Evolutionary conservation across 345 rosid species (phyloP).

Genomic region (Eucalyptus curtisii): DNA sequence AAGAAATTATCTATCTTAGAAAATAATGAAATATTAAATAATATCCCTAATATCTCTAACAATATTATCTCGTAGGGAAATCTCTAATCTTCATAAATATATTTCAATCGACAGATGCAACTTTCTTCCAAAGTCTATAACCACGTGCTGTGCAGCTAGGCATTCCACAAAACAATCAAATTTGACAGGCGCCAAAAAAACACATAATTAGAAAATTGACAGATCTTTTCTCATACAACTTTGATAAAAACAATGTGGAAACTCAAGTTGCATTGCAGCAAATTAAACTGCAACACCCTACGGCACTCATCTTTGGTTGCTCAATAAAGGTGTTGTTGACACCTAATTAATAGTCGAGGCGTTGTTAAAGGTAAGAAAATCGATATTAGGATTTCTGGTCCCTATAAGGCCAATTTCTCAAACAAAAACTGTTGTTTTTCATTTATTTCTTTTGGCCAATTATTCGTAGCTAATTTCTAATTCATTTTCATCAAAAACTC

Average conservation of each 20-base stretch:
- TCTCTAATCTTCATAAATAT: not conserved
- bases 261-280: not conserved
- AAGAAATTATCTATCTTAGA: not conserved
- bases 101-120: not conserved
- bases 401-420: no score
- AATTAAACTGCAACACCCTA: not conserved
- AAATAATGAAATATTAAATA: no score
- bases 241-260: not conserved
- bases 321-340: not conserved
- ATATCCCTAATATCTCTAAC: not conserved
- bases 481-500: no score
- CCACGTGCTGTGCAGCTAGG: not conserved
- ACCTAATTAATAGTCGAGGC: no score
- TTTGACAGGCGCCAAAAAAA: accelerated
- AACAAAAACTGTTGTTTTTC: no score
- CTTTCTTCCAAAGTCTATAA: not conserved
- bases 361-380: no score
- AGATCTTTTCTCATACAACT: no score
- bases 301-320: not conserved
- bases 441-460: no score
- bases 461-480: no score
- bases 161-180: not conserved
- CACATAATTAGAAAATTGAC: not conserved
- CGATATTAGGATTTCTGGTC: no score
- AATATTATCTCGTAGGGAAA: not conserved